These are phyloP conservation scores for Stenocarpella maydis DNA, from an alignment of 2,329 filamentous ascomycete genomes.

Conservation along the genomic window DNA sequence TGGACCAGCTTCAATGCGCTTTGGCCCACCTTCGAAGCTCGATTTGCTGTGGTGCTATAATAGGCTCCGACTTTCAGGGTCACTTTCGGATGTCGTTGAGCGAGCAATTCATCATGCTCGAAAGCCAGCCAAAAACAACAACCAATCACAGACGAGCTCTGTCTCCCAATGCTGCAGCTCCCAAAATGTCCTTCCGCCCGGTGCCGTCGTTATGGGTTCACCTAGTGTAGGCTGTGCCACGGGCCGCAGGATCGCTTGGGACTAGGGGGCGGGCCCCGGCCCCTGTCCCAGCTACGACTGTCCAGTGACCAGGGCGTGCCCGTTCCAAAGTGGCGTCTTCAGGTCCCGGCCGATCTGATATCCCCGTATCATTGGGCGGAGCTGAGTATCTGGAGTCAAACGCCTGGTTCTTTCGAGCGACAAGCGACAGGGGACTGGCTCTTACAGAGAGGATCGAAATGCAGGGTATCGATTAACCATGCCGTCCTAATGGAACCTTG, in stretches of 20 bases:
- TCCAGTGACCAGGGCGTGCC: conserved; percentile 14
- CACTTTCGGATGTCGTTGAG: conserved; percentile 8
- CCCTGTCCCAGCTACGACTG: conserved; percentile 30
- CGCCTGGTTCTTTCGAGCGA: conserved; percentile 5
- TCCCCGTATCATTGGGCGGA: conserved; percentile 20
- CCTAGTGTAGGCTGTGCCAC: conserved; percentile 21
- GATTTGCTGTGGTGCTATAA: background rate
- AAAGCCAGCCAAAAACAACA: background rate
- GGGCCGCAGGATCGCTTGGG: conserved; percentile 36
- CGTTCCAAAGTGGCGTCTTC: conserved; percentile 33
- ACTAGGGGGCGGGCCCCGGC: conserved; percentile 24
- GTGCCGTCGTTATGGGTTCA: conserved; percentile 30
- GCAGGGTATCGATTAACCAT: conserved; percentile 24
- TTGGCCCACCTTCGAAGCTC: background rate
- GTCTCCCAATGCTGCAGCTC: background rate
- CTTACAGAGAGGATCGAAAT: conserved; percentile 27
- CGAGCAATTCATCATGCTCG: conserved; percentile 17
- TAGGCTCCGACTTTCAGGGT: background rate
- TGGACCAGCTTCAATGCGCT: background rate
- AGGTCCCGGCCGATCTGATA: conserved; percentile 23
- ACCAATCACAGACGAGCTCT: conserved; percentile 13
- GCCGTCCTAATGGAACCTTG: conserved; percentile 13
- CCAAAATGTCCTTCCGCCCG: conserved; percentile 21
- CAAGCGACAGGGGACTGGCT: conserved; percentile 25
- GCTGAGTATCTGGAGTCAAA: conserved; percentile 21